A percentile compares a stretch with the other conserved stretches of the same genome.
Conservation (phyloP, 2,329 filamentous ascomycete genomes). For the Arthrobotrys conoides region DNA sequence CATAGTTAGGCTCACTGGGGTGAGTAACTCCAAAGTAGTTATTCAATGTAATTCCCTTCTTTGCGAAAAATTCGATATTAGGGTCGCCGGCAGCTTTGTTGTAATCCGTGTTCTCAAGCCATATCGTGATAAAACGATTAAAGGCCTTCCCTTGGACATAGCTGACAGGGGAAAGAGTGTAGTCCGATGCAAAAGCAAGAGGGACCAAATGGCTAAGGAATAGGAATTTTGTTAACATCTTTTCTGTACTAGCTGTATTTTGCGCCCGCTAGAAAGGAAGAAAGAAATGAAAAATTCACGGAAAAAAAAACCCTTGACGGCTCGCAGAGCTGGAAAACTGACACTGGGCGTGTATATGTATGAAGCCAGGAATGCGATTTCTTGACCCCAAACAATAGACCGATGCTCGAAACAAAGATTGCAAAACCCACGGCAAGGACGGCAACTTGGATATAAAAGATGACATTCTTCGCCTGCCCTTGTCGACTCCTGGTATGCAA, state of each 20-base stretch:
- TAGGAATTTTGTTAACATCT: conserved; percentile 41
- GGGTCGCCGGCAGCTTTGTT: conserved; percentile 76
- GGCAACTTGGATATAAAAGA: conserved; percentile 38
- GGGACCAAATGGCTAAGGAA: conserved; percentile 30
- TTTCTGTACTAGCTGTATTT: conserved; percentile 9
- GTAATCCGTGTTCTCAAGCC: conserved; percentile 83
- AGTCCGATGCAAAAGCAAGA: conserved; percentile 23
- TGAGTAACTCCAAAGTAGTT: conserved; percentile 77
- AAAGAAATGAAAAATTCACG: conserved; percentile 48
- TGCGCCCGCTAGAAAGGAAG: conserved; percentile 3
- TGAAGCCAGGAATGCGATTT: conserved; percentile 58
- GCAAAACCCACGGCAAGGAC: conserved; percentile 44
- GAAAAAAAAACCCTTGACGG: conserved; percentile 37
- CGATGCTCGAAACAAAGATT: conserved; percentile 45
- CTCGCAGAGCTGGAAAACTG: conserved; percentile 20
- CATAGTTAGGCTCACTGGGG: conserved; percentile 83
- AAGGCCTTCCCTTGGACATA: conserved; percentile 80
- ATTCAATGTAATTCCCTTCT: conserved; percentile 75
- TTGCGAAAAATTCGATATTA: conserved; percentile 73
- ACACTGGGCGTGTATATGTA: conserved; percentile 61
- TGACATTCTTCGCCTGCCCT: conserved; percentile 25
- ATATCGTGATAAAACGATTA: conserved; percentile 79
- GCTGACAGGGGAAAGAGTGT: conserved; percentile 70
- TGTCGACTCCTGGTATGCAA: conserved; percentile 14
- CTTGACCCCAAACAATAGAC: conserved; percentile 38